These are phyloP conservation scores for Penicillium hesseltinei DNA, from an alignment of 2,329 filamentous ascomycete genomes.

Conservation along the genomic window DNA sequence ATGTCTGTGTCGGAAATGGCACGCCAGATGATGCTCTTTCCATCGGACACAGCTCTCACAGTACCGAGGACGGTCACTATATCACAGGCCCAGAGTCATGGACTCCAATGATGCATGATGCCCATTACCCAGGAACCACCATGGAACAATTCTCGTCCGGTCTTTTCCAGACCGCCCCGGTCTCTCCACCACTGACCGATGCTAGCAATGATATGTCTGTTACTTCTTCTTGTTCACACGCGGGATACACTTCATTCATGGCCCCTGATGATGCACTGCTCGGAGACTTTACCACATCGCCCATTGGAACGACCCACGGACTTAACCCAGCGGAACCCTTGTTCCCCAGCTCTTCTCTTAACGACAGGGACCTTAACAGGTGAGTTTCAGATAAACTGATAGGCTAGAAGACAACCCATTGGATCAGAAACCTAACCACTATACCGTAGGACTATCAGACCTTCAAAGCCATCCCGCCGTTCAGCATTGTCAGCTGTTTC, in stretches of 20 bases:
- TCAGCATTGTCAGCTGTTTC: conserved; percentile 34
- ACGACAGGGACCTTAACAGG: conserved; percentile 44
- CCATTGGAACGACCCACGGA: conserved; percentile 32
- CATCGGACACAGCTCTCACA: conserved; percentile 38
- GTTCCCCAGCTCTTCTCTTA: conserved; percentile 41
- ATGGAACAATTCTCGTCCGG: conserved; percentile 37
- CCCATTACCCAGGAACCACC: conserved; percentile 34
- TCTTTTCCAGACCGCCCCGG: conserved; percentile 40
- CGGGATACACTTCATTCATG: conserved; percentile 40
- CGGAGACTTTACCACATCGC: conserved; percentile 36
- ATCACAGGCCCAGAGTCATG: conserved; percentile 34
- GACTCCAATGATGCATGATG: conserved; percentile 38
- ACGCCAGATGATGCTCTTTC: conserved; percentile 40
- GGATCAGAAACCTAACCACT: conserved; percentile 9
- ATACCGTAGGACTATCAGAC: conserved; percentile 39
- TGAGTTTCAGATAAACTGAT: conserved; percentile 24
- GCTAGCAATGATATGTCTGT: conserved; percentile 43
- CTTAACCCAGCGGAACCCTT: conserved; percentile 41
- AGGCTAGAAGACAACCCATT: not conserved
- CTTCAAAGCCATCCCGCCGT: conserved; percentile 40
- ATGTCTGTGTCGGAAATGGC: conserved; percentile 36
- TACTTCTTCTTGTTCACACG: conserved; percentile 41
- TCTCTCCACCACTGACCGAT: conserved; percentile 45
- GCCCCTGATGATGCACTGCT: conserved; percentile 39
- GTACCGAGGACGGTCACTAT: conserved; percentile 37